phyloP scores from a whole-genome alignment of 495 filamentous ascomycete species.

The Penicillium atrosanguineum region DNA sequence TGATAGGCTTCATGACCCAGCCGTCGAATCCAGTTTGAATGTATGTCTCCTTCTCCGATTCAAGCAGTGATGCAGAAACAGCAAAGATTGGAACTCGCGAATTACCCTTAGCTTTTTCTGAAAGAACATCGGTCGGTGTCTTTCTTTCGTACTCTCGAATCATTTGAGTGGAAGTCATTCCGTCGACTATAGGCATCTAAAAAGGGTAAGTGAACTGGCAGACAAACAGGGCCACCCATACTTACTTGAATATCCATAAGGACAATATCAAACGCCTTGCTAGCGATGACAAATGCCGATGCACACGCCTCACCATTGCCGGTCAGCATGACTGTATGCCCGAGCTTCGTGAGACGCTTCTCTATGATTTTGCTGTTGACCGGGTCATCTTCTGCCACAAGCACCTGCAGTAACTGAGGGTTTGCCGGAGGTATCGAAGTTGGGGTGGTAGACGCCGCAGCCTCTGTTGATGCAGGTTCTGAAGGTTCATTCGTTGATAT shows the following conservation, averaged over 20 bases:
- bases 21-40: constrained; percentile 85
- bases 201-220: background rate
- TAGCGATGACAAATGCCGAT: constrained; percentile 58
- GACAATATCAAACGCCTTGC: constrained; percentile 70
- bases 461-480: constrained; percentile 4
- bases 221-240: background rate
- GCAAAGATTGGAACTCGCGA: constrained; percentile 75
- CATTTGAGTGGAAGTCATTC: constrained; percentile 75
- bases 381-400: constrained; percentile 92
- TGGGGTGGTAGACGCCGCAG: constrained; percentile 6
- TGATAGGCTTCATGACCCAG: constrained; percentile 83
- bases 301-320: constrained; percentile 89
- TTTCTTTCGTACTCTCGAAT: constrained; percentile 69
- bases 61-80: constrained; percentile 82
- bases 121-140: constrained; percentile 41
- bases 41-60: constrained; percentile 67
- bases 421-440: constrained; percentile 18
- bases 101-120: constrained; percentile 53
- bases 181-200: constrained; percentile 87
- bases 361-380: constrained; percentile 85
- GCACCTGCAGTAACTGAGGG: constrained; percentile 49
- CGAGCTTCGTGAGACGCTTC: constrained; percentile 78
- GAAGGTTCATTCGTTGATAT: background rate
- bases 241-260: constrained; percentile 88
- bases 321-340: constrained; percentile 70